These are phyloP conservation scores for Haplosporangium sp. DNA, from an alignment of 371 early-diverging fungal genomes.

Conservation along the genomic window DNA sequence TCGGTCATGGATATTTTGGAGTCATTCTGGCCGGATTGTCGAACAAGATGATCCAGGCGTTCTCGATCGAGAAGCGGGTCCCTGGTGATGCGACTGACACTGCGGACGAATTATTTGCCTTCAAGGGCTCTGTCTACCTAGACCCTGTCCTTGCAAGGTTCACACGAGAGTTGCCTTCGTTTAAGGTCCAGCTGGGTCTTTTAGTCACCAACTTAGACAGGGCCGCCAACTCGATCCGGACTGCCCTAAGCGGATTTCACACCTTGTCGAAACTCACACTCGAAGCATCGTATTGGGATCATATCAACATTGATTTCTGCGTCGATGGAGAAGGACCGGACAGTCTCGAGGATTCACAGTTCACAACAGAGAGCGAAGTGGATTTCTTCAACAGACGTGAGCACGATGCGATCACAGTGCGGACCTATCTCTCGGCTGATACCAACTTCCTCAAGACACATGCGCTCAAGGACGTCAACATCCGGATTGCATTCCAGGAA, in stretches of 20 bases:
- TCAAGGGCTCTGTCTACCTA: slow-evolving; percentile 10
- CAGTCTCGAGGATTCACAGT: background rate
- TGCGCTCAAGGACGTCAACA: slow-evolving; percentile 31
- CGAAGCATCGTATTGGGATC: slow-evolving; percentile 25
- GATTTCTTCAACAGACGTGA: slow-evolving; percentile 24
- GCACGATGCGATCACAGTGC: slow-evolving; percentile 22
- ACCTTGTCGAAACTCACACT: slow-evolving; percentile 21
- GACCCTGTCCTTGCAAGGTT: slow-evolving; percentile 27
- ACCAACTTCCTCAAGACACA: slow-evolving; percentile 15
- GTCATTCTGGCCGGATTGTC: slow-evolving; percentile 22
- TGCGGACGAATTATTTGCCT: slow-evolving; percentile 15
- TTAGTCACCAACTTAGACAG: slow-evolving; percentile 31
- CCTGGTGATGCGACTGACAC: slow-evolving; percentile 4
- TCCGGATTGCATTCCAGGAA: slow-evolving; percentile 18
- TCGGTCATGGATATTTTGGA: slow-evolving; percentile 14
- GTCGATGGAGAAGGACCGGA: slow-evolving; percentile 1
- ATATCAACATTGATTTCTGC: slow-evolving; percentile 27
- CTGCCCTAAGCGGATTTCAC: slow-evolving; percentile 9
- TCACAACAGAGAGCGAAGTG: background rate
- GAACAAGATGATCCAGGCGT: slow-evolving; percentile 37
- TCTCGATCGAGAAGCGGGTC: slow-evolving; percentile 19
- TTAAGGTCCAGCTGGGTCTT: slow-evolving; percentile 19
- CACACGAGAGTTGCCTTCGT: slow-evolving; percentile 4
- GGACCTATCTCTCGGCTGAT: slow-evolving; percentile 19
- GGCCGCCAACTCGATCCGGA: slow-evolving; percentile 6